Conservation (phyloP, 1,284 basidiomycete genomes). For the Leucoagaricus sp. region DNA sequence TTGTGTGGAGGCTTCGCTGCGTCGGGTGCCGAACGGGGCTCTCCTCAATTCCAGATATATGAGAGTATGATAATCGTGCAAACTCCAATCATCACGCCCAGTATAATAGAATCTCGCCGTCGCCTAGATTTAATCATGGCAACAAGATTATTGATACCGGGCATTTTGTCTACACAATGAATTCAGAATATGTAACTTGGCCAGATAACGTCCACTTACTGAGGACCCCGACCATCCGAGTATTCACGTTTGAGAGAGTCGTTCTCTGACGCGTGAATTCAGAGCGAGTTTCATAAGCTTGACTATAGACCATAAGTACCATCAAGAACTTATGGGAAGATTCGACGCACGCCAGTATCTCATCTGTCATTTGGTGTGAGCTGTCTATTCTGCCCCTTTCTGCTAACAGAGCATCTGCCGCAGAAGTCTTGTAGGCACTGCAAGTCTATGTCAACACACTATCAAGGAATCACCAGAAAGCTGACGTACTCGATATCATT, state of each 20-base stretch:
- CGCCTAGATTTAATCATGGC: slow-evolving; percentile 91
- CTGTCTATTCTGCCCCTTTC: slow-evolving; percentile 91
- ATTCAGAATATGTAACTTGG: not conserved
- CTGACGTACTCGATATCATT: slow-evolving; percentile 89
- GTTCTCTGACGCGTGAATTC: slow-evolving; percentile 89
- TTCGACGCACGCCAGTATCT: slow-evolving; percentile 76
- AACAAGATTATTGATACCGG: slow-evolving; percentile 91
- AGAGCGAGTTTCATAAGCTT: slow-evolving; percentile 96
- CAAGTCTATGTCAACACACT: not conserved
- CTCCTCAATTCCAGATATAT: slow-evolving; percentile 62
- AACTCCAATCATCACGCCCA: slow-evolving; percentile 86
- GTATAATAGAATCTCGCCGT: slow-evolving; percentile 86
- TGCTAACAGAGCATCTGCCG: slow-evolving; percentile 84
- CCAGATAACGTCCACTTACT: slow-evolving; percentile 49
- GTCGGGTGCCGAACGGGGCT: not conserved
- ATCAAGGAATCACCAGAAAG: not conserved
- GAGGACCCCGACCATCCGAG: slow-evolving; percentile 82
- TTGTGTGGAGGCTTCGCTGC: not conserved
- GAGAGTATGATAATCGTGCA: slow-evolving; percentile 81
- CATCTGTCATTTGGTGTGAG: slow-evolving; percentile 94
- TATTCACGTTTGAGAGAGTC: slow-evolving; percentile 76
- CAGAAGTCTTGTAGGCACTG: slow-evolving; percentile 87
- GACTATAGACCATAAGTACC: slow-evolving; percentile 48
- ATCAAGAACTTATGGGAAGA: not conserved
- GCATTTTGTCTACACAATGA: slow-evolving; percentile 70